Conservation (phyloP, 306 rosid species). For the Aeschynomene evenia region DNA sequence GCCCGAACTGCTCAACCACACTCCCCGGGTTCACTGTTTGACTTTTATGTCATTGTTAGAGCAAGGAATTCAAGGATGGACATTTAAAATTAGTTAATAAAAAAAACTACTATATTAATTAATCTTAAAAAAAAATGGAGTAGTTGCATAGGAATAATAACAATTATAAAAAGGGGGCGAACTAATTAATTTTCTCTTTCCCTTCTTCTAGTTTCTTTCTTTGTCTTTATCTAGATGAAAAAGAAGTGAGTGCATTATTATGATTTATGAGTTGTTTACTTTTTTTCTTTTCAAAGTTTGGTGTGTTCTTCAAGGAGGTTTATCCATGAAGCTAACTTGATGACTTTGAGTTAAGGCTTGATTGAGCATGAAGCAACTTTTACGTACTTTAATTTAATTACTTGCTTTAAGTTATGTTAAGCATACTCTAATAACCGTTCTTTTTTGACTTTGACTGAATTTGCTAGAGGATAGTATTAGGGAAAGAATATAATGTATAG, state of each 20-base stretch:
- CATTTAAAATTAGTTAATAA: background rate
- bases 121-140: background rate
- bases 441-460: slow-evolving; percentile 39
- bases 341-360: slow-evolving; percentile 40
- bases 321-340: slow-evolving; percentile 36
- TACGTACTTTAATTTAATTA: slow-evolving; percentile 33
- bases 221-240: slow-evolving; percentile 5
- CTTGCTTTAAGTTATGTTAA: slow-evolving; percentile 44
- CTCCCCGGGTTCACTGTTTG: background rate
- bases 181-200: background rate
- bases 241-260: background rate
- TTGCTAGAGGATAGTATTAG: slow-evolving; percentile 1
- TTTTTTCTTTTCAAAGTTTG: slow-evolving; percentile 15
- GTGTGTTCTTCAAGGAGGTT: slow-evolving; percentile 23
- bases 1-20: too few species aligned
- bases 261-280: slow-evolving; percentile 7
- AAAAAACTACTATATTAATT: background rate
- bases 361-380: slow-evolving; percentile 46
- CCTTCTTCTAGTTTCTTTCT: background rate
- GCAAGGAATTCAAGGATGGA: background rate
- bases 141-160: background rate
- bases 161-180: background rate
- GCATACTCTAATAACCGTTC: slow-evolving; percentile 25
- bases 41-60: background rate
- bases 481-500: background rate